These are phyloP conservation scores for Chrysanthemum seticuspe DNA, from an alignment of 129 eudicot genomes.

Conservation along the genomic window DNA sequence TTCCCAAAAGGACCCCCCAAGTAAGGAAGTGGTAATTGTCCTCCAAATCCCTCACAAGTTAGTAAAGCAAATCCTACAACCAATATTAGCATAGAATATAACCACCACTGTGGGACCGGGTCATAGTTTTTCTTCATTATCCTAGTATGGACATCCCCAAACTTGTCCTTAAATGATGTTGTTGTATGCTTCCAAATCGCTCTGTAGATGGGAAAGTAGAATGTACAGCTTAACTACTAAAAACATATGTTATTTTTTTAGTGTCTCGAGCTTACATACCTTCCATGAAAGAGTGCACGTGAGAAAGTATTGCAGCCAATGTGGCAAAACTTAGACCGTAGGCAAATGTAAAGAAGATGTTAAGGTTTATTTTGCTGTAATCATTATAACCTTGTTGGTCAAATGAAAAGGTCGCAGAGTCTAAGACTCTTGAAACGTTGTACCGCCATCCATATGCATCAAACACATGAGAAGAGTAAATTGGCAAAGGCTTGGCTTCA, in stretches of 20 bases:
- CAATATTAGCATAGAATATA: no score
- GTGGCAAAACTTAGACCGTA: constrained; percentile 65
- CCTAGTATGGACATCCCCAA: no score
- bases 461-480: constrained; percentile 39
- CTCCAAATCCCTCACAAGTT: no score
- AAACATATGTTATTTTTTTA: neutral
- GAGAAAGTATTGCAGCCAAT: constrained; percentile 56
- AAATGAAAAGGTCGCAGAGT: constrained; percentile 37
- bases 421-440: constrained; percentile 47
- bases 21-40: no score
- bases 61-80: no score
- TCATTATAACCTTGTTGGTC: neutral
- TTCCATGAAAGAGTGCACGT: constrained; percentile 71
- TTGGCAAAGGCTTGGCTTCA: constrained; percentile 48
- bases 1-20: no score
- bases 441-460: constrained; percentile 38
- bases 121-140: no score
- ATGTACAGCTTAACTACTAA: no score
- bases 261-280: constrained; percentile 26
- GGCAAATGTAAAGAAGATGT: constrained; percentile 49
- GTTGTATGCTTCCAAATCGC: no score
- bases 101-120: no score
- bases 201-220: no score
- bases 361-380: constrained; percentile 60
- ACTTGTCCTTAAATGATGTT: no score